A percentile compares a stretch with the other conserved stretches of the same genome.
Conservation (phyloP, 73 alveolate genomes). For the Loxodes magnus region DNA sequence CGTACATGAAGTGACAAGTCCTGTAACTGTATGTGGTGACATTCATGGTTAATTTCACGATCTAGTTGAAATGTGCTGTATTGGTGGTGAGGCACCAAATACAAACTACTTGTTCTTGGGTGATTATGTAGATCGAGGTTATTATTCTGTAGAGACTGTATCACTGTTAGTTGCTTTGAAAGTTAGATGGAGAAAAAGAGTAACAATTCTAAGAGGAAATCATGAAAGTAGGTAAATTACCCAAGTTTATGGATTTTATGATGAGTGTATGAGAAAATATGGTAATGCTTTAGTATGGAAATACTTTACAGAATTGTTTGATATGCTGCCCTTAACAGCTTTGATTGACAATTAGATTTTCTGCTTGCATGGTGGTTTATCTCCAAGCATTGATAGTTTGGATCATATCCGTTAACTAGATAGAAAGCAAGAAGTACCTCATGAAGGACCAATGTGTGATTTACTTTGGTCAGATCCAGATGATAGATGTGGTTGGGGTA, state of each 20-base stretch:
- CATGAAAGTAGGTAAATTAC: constrained; percentile 87
- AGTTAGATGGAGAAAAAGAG: constrained; percentile 75
- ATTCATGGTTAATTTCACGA: constrained; percentile 96
- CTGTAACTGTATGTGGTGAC: constrained; percentile 95
- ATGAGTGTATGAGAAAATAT: constrained; percentile 48
- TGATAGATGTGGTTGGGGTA: constrained; percentile 89
- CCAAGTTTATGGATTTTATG: constrained; percentile 54
- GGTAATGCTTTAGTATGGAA: constrained; percentile 61
- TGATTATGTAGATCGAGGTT: constrained; percentile 88
- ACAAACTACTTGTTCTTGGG: constrained; percentile 80
- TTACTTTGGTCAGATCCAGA: constrained; percentile 72
- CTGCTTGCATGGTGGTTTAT: constrained; percentile 96
- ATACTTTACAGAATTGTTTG: constrained; percentile 52
- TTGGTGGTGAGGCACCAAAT: constrained; percentile 67
- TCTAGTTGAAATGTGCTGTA: constrained; percentile 70
- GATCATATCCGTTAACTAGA: constrained; percentile 36
- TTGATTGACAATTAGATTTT: constrained; percentile 57
- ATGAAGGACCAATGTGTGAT: constrained; percentile 88
- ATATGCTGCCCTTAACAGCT: constrained; percentile 25
- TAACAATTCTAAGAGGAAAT: constrained; percentile 86
- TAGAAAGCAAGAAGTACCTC: constrained; percentile 61
- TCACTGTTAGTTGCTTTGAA: constrained; percentile 60
- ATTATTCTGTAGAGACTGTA: constrained; percentile 82
- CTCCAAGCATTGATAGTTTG: constrained; percentile 61
- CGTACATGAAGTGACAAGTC: constrained; percentile 58